phyloP scores from a whole-genome alignment of 2,329 filamentous ascomycete genomes.

The Sphaerostilbella broomeana region DNA sequence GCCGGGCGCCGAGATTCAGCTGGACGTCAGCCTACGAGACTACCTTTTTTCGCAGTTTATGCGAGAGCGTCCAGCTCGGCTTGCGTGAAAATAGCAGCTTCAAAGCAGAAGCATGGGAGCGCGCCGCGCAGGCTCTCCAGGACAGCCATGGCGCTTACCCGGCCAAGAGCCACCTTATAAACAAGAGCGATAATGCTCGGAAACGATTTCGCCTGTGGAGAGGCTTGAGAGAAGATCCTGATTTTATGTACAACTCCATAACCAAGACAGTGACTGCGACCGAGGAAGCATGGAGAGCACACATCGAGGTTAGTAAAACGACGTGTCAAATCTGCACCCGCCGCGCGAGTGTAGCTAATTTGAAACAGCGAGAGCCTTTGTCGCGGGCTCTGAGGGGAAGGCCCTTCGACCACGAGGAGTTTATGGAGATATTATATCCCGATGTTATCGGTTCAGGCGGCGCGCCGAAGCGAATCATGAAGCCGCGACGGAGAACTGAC shows the following conservation, averaged over 20 bases:
- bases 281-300: conserved; percentile 51
- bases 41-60: conserved; percentile 55
- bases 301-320: conserved; percentile 44
- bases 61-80: conserved; percentile 52
- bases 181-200: conserved; percentile 57
- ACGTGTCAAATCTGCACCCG: background rate
- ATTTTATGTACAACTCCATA: conserved; percentile 47
- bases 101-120: conserved; percentile 56
- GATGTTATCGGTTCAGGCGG: conserved; percentile 55
- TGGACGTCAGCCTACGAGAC: conserved; percentile 54
- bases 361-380: conserved; percentile 47
- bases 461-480: conserved; percentile 53
- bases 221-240: conserved; percentile 50
- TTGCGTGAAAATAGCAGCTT: conserved; percentile 54
- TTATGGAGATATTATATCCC: conserved; percentile 54
- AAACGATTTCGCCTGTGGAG: conserved; percentile 58
- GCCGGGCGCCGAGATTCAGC: conserved; percentile 48
- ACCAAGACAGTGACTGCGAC: conserved; percentile 47
- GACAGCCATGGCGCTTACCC: conserved; percentile 50
- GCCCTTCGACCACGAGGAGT: conserved; percentile 55
- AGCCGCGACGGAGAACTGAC: conserved; percentile 44
- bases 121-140: conserved; percentile 47
- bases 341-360: conserved; percentile 15
- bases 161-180: conserved; percentile 56
- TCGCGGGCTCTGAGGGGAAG: conserved; percentile 51